A percentile compares a stretch with the other conserved stretches of the same genome.
These are phyloP conservation scores for Aspergillus leporis DNA, from an alignment of 495 filamentous ascomycete species.

Conservation along the genomic window DNA sequence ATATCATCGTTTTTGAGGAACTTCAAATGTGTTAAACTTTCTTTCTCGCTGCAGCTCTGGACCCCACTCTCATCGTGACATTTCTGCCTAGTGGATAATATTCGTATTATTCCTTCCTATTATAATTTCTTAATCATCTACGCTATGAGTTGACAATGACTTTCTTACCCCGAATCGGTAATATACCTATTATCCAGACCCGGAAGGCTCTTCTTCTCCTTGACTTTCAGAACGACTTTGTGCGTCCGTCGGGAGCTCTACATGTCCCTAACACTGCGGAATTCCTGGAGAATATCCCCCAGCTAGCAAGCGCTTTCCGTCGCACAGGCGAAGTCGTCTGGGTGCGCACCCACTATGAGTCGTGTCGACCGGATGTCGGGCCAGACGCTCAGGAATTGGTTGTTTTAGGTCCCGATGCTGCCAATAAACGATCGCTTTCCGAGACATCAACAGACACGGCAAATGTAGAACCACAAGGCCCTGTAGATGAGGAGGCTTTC, in stretches of 20 bases:
- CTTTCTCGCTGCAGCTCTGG: not conserved
- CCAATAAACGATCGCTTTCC: constrained; percentile 9
- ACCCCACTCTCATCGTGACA: not conserved
- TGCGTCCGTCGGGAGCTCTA: constrained; percentile 67
- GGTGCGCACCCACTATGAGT: constrained; percentile 76
- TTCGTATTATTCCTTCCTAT: not conserved
- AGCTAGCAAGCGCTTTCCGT: constrained; percentile 73
- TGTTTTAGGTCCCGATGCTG: constrained; percentile 29
- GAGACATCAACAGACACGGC: constrained; percentile 24
- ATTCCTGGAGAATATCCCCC: constrained; percentile 65
- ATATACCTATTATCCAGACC: constrained; percentile 59
- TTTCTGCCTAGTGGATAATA: not conserved
- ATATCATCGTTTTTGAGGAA: not conserved
- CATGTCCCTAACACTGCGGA: constrained; percentile 62
- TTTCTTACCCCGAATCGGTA: constrained; percentile 36
- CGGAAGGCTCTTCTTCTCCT: constrained; percentile 82
- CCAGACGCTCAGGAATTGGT: constrained; percentile 42
- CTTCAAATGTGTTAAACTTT: not conserved
- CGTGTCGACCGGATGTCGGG: constrained; percentile 53
- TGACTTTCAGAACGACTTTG: constrained; percentile 91
- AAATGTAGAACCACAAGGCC: constrained; percentile 25
- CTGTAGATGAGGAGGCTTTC: constrained; percentile 63
- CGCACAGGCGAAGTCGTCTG: constrained; percentile 80
- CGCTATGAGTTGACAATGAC: constrained; percentile 34
- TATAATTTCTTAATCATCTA: not conserved